Evolutionary conservation across 257 asterid genomes (phyloP).

Genomic region (Mentha longifolia): DNA sequence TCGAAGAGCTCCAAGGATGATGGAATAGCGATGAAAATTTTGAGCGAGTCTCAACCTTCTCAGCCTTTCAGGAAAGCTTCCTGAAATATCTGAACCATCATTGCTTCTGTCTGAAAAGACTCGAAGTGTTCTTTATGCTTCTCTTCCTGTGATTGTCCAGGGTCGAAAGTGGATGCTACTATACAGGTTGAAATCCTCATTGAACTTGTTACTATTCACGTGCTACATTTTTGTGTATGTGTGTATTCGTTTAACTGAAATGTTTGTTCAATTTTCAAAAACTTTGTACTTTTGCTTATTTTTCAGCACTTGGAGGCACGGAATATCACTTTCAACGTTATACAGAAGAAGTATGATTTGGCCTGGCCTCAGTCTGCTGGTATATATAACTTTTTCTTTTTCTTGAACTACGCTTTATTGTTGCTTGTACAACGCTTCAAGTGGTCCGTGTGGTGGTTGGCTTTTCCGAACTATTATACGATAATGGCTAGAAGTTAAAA

Average conservation of each 20-base stretch:
- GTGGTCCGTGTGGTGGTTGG: neutral
- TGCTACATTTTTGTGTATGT: neutral
- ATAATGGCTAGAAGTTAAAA: neutral
- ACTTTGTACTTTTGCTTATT: slow-evolving; percentile 27
- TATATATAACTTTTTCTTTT: slow-evolving; percentile 47
- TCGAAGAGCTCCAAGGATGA: slow-evolving; percentile 43
- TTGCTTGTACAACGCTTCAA: slow-evolving; percentile 12
- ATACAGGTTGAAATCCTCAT: slow-evolving; percentile 61
- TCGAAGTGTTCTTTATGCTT: slow-evolving; percentile 57
- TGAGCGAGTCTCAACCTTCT: slow-evolving; percentile 43
- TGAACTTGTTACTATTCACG: slow-evolving; percentile 9
- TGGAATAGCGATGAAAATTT: slow-evolving; percentile 53
- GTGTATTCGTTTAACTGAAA: slow-evolving; percentile 3
- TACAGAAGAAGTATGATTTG: slow-evolving; percentile 92
- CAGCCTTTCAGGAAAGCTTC: slow-evolving; percentile 46
- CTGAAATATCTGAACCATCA: slow-evolving; percentile 88
- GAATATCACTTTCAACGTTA: slow-evolving; percentile 87
- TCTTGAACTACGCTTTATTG: slow-evolving; percentile 20
- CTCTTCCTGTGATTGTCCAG: slow-evolving; percentile 79
- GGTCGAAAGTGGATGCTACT: slow-evolving; percentile 88
- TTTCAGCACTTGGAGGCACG: slow-evolving; percentile 94
- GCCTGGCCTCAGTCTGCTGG: slow-evolving; percentile 95
- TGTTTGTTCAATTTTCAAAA: slow-evolving; percentile 3
- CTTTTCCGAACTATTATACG: neutral
- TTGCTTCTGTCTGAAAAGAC: slow-evolving; percentile 81